These are phyloP conservation scores for Cucumis cinereus DNA, from an alignment of 306 rosid genomes.

Conservation along the genomic window DNA sequence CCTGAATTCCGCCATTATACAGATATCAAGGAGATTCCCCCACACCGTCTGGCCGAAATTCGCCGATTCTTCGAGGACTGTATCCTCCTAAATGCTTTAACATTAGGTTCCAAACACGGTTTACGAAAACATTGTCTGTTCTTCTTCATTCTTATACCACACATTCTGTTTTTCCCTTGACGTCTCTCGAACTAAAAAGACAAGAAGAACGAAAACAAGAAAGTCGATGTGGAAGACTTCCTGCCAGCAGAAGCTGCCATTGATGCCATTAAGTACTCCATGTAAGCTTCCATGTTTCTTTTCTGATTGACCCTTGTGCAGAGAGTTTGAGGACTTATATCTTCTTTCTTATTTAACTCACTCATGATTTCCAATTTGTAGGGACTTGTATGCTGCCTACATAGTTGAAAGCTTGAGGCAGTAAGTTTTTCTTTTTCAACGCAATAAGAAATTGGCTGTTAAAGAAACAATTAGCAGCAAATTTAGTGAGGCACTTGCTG, in stretches of 20 bases:
- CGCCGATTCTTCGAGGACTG: slow-evolving; percentile 95
- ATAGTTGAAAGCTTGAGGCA: slow-evolving; percentile 93
- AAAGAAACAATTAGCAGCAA: background rate
- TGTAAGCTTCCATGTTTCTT: slow-evolving; percentile 33
- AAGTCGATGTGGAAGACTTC: slow-evolving; percentile 87
- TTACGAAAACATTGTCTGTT: background rate
- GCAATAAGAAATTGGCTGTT: slow-evolving; percentile 4
- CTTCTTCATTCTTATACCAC: background rate
- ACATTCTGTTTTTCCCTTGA: slow-evolving; percentile 30
- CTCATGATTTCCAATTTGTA: slow-evolving; percentile 23
- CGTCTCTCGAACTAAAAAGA: slow-evolving; percentile 35
- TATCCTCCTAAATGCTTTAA: slow-evolving; percentile 38
- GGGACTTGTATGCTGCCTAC: slow-evolving; percentile 91
- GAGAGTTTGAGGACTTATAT: background rate
- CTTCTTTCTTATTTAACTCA: background rate
- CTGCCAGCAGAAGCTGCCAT: slow-evolving; percentile 71
- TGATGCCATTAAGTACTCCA: slow-evolving; percentile 77
- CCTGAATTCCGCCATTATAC: slow-evolving; percentile 80
- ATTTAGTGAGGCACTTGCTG: background rate
- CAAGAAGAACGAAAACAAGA: slow-evolving; percentile 97
- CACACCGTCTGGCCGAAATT: slow-evolving; percentile 93
- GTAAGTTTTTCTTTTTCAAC: slow-evolving; percentile 18
- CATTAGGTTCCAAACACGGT: background rate
- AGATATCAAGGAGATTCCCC: slow-evolving; percentile 83
- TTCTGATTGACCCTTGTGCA: background rate